Base-by-base conservation (phyloP, 805 yeast genomes). In the Cyberlindnera meyerae region DNA sequence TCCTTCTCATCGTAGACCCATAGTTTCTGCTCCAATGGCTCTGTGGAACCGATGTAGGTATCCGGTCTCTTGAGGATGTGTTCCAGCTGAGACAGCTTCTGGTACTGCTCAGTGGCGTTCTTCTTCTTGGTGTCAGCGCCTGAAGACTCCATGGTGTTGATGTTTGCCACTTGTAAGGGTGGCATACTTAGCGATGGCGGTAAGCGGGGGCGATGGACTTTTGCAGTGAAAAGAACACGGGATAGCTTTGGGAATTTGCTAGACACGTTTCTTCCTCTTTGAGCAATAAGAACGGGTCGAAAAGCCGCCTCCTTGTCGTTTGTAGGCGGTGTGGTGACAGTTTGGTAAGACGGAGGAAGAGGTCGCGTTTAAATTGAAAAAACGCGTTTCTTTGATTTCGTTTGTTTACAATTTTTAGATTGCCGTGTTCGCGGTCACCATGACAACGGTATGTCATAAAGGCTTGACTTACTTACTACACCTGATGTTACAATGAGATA, bases 61-160 rank as follows among this genome's bases (percentile, higher is more conserved):
- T 93, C 99, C 1, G 99, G 99, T 61, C 99, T 81, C 61, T 88
- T 88, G 54, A 93, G 70, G 39, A 93, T 90, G 70, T 93, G 99
- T 57, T 93, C 97, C 52, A 93, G 70, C 62, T 90, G 99, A 4
- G 96, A 81, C 31, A 93, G 78, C 66, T 85, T 86, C 62, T 90
- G 97, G 64, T 93, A 93, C 52, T 85, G 88, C 36, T 82, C 83
- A 37, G 79, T 63, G 43, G 78, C 73, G 37, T 65, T 54, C 45
- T 71, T 71, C 33, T 65, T 55, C 47, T 70, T 18, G 46, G 47
- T 20, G 49, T 54, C 4, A 41, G 35, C 6, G 44, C n/a, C n/a
- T n/a, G n/a, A n/a, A n/a, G n/a, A 37, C 27, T 28, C 28, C 37
- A 31, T 35, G 27, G 42, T 40, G 31, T 40, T 44, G 21, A 41